Conservation (phyloP, 2,329 filamentous ascomycete genomes). For the Alternaria postmessia region DNA sequence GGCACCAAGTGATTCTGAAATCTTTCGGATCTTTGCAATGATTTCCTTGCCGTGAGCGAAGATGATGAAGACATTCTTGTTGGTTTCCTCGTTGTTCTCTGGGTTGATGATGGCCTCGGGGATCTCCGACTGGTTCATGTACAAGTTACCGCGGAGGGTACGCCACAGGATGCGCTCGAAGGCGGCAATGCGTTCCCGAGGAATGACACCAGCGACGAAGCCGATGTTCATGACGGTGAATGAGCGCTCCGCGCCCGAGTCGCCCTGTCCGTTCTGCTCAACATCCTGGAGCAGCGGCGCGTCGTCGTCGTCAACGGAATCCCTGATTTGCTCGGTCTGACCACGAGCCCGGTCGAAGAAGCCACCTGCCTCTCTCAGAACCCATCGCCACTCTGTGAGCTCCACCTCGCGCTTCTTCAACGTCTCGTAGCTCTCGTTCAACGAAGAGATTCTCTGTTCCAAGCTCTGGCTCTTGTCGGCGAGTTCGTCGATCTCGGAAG, state of each 20-base stretch:
- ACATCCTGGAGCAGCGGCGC: constrained; percentile 92
- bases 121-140: constrained; percentile 99
- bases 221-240: constrained; percentile 99
- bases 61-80: constrained; percentile 99
- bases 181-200: constrained; percentile 87
- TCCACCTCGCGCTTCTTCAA: constrained; percentile 98
- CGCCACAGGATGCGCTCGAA: constrained; percentile 99
- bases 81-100: constrained; percentile 86
- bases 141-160: constrained; percentile 94
- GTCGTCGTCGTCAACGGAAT: constrained; percentile 84
- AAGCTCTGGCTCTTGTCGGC: constrained; percentile 90
- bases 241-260: constrained; percentile 75
- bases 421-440: constrained; percentile 99
- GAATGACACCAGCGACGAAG: constrained; percentile 95
- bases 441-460: constrained; percentile 86
- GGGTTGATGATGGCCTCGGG: constrained; percentile 92
- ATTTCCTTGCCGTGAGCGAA: constrained; percentile 99
- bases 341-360: constrained; percentile 98
- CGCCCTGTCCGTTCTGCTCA: constrained; percentile 80
- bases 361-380: constrained; percentile 91
- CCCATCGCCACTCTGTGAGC: constrained; percentile 98
- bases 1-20: constrained; percentile 95
- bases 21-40: constrained; percentile 97
- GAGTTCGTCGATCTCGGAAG: constrained; percentile 95
- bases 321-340: constrained; percentile 94